Base-by-base conservation (phyloP, 139 green algal species). In the Gonium pectorale region DNA sequence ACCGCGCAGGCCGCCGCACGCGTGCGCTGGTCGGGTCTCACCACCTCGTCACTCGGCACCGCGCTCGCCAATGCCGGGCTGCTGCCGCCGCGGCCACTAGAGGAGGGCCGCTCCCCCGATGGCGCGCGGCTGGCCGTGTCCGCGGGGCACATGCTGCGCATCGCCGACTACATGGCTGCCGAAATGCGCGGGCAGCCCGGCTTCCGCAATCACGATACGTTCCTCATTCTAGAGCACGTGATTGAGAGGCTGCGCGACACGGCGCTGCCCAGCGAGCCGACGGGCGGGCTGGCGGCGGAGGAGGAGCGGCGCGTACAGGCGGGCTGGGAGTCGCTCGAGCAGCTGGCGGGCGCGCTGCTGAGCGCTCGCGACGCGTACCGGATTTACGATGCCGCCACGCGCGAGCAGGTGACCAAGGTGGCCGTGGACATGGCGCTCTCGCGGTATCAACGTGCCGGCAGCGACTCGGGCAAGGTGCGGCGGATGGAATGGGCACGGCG, bases 261-360 rank as follows among this genome's bases (percentile, higher is more conserved):
- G n/a, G 33, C 35, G 52, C 35, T 2, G 22, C 8, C 44, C 33
- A 26, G 51, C 52, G 35, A 19, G 35, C 21, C 33, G 46, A 44
- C 26, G 11, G 22, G 26, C 19, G n/a, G n/a, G n/a, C n/a, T n/a
- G n/a, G 56, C 22, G 70, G 72, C 52, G 35, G 72, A 67, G 59
- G 56, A 72, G 59, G 75, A 63, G 31, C 21, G 44, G 77, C 60
- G 41, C 1, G 62, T 83, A 62, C 43, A 33, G 43, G 41, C 41
- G 59, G 77, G 77, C 22, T 83, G 77, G 77, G 62, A 43, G 60
- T 60, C 44, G 77, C 22, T 72, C 8, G 77, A 83, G 60, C 62
- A 60, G 43, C 26, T 54, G 11, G 11, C 62, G 41, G 1, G 31
- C 17, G 77, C 77, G 77, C 62, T 83, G 77, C 41, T 73, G 60